These are phyloP conservation scores for Allium cepa DNA, from an alignment of 106 monocot genomes.

Conservation along the genomic window DNA sequence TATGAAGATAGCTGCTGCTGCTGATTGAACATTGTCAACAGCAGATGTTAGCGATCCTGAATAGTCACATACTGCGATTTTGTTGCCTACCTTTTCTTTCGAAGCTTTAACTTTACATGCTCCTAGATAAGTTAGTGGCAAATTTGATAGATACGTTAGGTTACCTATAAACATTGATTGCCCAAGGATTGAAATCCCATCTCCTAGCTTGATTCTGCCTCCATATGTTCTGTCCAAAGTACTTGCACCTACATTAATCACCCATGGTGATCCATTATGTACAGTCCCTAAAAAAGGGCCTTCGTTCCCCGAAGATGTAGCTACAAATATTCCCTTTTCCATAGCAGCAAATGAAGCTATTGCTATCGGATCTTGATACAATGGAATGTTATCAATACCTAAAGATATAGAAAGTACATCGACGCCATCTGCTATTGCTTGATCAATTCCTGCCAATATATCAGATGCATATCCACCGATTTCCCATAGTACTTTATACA, in stretches of 20 bases:
- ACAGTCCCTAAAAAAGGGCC: slow-evolving; percentile 31
- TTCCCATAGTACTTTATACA: slow-evolving; percentile 60
- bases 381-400: slow-evolving; percentile 32
- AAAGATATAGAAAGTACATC: slow-evolving; percentile 69
- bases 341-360: slow-evolving; percentile 54
- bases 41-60: background rate
- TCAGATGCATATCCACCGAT: slow-evolving; percentile 40
- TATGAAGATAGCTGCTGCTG: slow-evolving; percentile 33
- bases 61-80: slow-evolving; percentile 14
- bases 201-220: slow-evolving; percentile 27
- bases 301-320: slow-evolving; percentile 51
- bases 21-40: background rate
- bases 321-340: slow-evolving; percentile 55
- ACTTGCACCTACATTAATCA: slow-evolving; percentile 50
- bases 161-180: slow-evolving; percentile 35
- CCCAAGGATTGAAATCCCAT: slow-evolving; percentile 30
- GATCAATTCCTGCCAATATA: slow-evolving; percentile 49
- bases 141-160: background rate
- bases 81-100: slow-evolving; percentile 1
- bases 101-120: slow-evolving; percentile 16
- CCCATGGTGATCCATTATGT: slow-evolving; percentile 74
- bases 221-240: slow-evolving; percentile 50
- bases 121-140: slow-evolving; percentile 11
- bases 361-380: slow-evolving; percentile 53
- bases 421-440: slow-evolving; percentile 56